Evolutionary conservation across 2,329 filamentous ascomycete species (phyloP).

Genomic region (Fusarium nematophilum): DNA sequence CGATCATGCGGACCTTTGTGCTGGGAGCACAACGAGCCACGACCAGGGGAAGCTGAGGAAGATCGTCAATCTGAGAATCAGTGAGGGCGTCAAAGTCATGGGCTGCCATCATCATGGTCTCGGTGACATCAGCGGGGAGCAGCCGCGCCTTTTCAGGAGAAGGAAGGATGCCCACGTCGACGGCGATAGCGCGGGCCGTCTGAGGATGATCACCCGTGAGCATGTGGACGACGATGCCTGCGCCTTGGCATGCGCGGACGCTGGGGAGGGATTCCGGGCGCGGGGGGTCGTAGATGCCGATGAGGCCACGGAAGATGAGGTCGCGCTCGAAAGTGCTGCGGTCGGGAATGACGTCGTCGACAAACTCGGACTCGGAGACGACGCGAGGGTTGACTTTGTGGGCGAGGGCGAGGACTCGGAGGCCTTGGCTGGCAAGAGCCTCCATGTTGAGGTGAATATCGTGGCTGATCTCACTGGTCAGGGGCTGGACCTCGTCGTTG

Average conservation of each 20-base stretch:
- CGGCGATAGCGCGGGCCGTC: constrained; percentile 70
- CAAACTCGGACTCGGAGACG: constrained; percentile 46
- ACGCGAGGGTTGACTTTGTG: constrained; percentile 37
- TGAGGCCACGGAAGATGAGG: constrained; percentile 71
- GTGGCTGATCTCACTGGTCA: constrained; percentile 54
- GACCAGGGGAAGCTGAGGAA: constrained; percentile 72
- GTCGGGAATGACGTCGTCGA: constrained; percentile 25
- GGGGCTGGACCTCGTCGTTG: constrained; percentile 50
- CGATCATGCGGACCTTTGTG: constrained; percentile 80
- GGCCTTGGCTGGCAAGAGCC: constrained; percentile 68
- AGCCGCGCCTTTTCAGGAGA: constrained; percentile 48
- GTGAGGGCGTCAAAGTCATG: constrained; percentile 71
- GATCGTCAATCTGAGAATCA: constrained; percentile 70
- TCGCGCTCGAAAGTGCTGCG: constrained; percentile 58
- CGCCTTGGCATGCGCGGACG: constrained; percentile 66
- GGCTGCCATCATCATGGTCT: constrained; percentile 71
- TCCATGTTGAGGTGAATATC: constrained; percentile 75
- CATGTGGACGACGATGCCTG: constrained; percentile 72
- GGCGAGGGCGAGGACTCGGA: constrained; percentile 74
- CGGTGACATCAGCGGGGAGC: constrained; percentile 62
- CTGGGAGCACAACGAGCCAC: constrained; percentile 75
- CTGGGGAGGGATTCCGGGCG: constrained; percentile 68
- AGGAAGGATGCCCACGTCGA: constrained; percentile 69
- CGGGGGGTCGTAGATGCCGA: constrained; percentile 76
- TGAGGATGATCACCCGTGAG: constrained; percentile 72